phyloP scores from a whole-genome alignment of 768 basidiomycete genomes.

The Leccinum arenicola region DNA sequence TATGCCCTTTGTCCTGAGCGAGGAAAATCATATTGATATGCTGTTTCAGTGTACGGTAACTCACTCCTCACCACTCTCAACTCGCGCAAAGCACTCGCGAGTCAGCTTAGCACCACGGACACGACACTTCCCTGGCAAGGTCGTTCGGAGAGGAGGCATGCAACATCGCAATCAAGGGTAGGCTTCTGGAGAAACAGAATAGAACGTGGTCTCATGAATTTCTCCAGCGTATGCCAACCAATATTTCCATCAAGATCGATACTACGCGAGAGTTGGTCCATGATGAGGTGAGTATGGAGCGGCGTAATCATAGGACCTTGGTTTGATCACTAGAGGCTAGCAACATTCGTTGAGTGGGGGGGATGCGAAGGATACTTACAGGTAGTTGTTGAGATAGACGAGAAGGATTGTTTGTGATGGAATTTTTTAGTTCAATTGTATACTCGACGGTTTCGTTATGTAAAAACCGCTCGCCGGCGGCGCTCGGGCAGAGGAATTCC shows the following conservation, averaged over 20 bases:
- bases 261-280: neutral
- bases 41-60: conserved; percentile 47
- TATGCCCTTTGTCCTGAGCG: conserved; percentile 31
- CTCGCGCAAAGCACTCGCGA: conserved; percentile 46
- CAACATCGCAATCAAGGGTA: neutral
- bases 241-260: neutral
- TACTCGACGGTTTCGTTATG: too few relatives aligned
- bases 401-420: neutral
- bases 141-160: neutral
- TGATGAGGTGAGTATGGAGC: neutral
- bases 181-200: neutral
- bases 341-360: neutral
- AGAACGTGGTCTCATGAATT: neutral
- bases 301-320: neutral
- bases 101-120: conserved; percentile 3
- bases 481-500: too few relatives aligned
- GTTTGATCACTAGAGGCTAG: neutral
- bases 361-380: neutral
- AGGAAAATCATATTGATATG: neutral
- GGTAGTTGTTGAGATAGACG: neutral
- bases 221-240: neutral
- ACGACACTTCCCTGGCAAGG: conserved; percentile 18
- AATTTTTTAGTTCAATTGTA: too few relatives aligned
- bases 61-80: conserved; percentile 61
- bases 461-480: too few relatives aligned